These are phyloP conservation scores for Yarrowia sp. DNA, from an alignment of 805 yeast species.

Conservation along the genomic window DNA sequence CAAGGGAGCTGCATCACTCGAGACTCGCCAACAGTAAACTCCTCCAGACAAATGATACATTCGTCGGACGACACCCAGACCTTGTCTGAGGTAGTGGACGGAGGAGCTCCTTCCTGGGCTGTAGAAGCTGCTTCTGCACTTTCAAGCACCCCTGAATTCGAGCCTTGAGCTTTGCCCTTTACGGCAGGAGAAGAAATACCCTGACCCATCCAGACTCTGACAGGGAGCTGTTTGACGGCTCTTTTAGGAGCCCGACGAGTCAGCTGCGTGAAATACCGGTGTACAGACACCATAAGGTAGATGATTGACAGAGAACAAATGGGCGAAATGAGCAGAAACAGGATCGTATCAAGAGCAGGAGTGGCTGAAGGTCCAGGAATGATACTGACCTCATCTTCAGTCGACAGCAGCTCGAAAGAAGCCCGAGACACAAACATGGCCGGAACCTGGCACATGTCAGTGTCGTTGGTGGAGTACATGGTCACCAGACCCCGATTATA, in stretches of 20 bases:
- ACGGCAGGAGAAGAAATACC: background rate
- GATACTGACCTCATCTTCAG: slow-evolving; percentile 31
- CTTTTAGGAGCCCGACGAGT: slow-evolving; percentile 42
- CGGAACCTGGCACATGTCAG: slow-evolving; percentile 48
- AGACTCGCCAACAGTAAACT: slow-evolving; percentile 48
- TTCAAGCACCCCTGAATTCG: background rate
- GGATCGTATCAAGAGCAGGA: slow-evolving; percentile 41
- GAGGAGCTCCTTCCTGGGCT: background rate
- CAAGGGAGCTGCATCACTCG: slow-evolving; percentile 56
- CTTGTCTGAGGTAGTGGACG: slow-evolving; percentile 33
- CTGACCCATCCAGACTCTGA: slow-evolving; percentile 37
- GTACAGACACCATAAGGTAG: slow-evolving; percentile 39
- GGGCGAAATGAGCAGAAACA: slow-evolving; percentile 44
- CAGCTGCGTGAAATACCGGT: slow-evolving; percentile 39
- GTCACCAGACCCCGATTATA: slow-evolving; percentile 49
- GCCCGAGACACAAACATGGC: slow-evolving; percentile 52
- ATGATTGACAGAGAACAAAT: slow-evolving; percentile 42
- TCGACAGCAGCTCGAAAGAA: slow-evolving; percentile 40
- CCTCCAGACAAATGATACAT: slow-evolving; percentile 61
- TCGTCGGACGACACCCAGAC: slow-evolving; percentile 48
- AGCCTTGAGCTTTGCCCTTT: background rate
- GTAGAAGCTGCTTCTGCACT: background rate
- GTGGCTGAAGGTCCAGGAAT: slow-evolving; percentile 34
- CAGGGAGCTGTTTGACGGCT: slow-evolving; percentile 42
- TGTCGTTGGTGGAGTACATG: slow-evolving; percentile 52